A percentile compares a stretch with the other conserved stretches of the same genome.
These are phyloP conservation scores for Avena eriantha DNA, from an alignment of 176 grass and related monocot species.

Conservation along the genomic window DNA sequence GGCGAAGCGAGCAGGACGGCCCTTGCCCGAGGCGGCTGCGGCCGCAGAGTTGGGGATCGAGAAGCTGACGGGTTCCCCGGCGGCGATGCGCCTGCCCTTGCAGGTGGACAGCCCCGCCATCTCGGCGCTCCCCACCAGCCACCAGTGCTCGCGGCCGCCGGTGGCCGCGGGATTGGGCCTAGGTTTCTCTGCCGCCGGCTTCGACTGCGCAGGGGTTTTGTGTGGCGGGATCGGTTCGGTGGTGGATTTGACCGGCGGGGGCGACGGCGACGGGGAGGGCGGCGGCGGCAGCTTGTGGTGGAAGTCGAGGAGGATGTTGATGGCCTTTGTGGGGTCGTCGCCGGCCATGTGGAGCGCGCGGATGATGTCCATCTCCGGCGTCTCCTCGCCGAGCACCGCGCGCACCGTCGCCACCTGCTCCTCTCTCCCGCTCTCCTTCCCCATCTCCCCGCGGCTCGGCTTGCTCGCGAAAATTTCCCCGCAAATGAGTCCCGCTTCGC, in stretches of 20 bases:
- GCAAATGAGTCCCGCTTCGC: slow-evolving; percentile 29
- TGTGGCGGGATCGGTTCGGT: slow-evolving; percentile 22
- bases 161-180: slow-evolving; percentile 14
- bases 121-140: slow-evolving; percentile 74
- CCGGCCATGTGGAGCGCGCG: slow-evolving; percentile 88
- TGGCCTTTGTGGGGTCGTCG: slow-evolving; percentile 80
- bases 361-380: slow-evolving; percentile 93
- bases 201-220: slow-evolving; percentile 28
- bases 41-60: slow-evolving; percentile 51
- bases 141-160: slow-evolving; percentile 57
- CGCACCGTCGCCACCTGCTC: slow-evolving; percentile 75
- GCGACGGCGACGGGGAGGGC: background rate
- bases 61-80: slow-evolving; percentile 67
- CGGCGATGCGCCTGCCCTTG: slow-evolving; percentile 71
- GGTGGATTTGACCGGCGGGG: slow-evolving; percentile 20
- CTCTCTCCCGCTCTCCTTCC: slow-evolving; percentile 56
- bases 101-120: slow-evolving; percentile 81
- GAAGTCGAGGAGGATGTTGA: slow-evolving; percentile 94
- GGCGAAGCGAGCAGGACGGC: slow-evolving; percentile 30
- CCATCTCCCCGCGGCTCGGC: slow-evolving; percentile 49
- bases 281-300: background rate
- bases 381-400: slow-evolving; percentile 70
- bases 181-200: slow-evolving; percentile 41
- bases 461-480: slow-evolving; percentile 24
- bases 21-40: slow-evolving; percentile 34